Base-by-base conservation (phyloP, 257 asterid species). In the Asclepias syriaca region DNA sequence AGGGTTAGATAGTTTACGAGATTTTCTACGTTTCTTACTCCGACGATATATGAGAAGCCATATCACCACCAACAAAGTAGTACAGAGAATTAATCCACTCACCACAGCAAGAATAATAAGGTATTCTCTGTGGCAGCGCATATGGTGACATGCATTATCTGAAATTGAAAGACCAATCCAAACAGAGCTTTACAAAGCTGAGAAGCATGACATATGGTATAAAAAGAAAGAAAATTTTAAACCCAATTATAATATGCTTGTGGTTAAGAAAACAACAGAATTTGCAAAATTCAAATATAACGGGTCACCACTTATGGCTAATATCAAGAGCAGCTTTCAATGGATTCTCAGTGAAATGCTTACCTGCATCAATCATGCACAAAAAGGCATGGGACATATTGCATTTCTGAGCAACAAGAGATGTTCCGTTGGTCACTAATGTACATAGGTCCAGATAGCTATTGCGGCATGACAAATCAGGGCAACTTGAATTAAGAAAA, bases 121-220 rank as follows among this genome's bases (percentile, higher is more conserved):
- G 84, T 91, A 94, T 69, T 88, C 97, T 74, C 79, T 61, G 81
- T 89, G 94, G 90, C 98, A 94, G 78, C 77, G 97, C 97, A 89
- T 88, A 59, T 87, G 93, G 71, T 61, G 90, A 71, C 98, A 94
- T 72, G 72, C 81, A 72, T 80, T 85, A 82, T 78, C 97, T 91
- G 93, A 82, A 73, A 84, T 57, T 24, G 50, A 32, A 78, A 56
- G 46, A 37, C 69, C 65, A 64, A 53, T 58, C 27, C 29, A 55
- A 51, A 54, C 21, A 40, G 60, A 12, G 46, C 68, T 56, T 39
- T 69, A 45, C 43, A 57, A 70, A 49, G 39, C 15, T 18, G 10
- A 49, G 37, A 77, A 49, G 8, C 8, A 5, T 49, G 8, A 56
- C 3, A 6, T 8, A 75, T 43, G 69, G 59, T 40, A 55, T 45